Evolutionary conservation across 2,329 filamentous ascomycete genomes (phyloP).

Genomic region (Colletotrichum cuscutae): DNA sequence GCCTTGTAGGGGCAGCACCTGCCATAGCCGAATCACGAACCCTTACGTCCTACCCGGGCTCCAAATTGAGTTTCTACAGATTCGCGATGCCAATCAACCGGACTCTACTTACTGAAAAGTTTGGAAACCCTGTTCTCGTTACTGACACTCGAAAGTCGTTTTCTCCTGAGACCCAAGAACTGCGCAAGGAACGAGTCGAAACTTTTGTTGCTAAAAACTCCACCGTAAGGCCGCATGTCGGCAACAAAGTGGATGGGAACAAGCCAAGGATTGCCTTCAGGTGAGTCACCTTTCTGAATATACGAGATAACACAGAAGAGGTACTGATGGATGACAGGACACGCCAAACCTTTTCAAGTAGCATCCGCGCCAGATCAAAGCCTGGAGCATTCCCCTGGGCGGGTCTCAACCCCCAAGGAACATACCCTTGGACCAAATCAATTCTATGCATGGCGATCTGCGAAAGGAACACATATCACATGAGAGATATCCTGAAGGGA

Average conservation of each 20-base stretch:
- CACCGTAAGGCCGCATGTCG: no score
- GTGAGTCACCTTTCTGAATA: background rate
- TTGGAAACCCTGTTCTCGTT: background rate
- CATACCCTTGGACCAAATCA: background rate
- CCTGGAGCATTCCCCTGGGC: background rate
- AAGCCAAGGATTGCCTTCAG: background rate
- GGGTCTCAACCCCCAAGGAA: background rate
- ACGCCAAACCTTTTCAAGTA: background rate
- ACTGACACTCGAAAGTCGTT: background rate
- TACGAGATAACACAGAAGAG: background rate
- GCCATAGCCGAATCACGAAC: background rate
- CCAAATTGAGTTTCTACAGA: background rate
- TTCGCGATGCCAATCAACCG: background rate
- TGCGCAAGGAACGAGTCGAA: background rate
- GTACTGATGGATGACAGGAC: background rate
- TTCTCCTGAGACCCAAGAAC: background rate
- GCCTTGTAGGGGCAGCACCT: background rate
- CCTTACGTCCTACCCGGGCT: background rate
- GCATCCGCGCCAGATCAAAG: background rate
- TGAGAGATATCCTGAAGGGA: background rate
- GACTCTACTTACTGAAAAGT: no score
- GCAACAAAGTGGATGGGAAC: background rate
- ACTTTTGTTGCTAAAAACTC: background rate
- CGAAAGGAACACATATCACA: background rate
- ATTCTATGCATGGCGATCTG: background rate